phyloP scores from a whole-genome alignment of 2,329 filamentous ascomycete genomes.

The Eutypa lata region DNA sequence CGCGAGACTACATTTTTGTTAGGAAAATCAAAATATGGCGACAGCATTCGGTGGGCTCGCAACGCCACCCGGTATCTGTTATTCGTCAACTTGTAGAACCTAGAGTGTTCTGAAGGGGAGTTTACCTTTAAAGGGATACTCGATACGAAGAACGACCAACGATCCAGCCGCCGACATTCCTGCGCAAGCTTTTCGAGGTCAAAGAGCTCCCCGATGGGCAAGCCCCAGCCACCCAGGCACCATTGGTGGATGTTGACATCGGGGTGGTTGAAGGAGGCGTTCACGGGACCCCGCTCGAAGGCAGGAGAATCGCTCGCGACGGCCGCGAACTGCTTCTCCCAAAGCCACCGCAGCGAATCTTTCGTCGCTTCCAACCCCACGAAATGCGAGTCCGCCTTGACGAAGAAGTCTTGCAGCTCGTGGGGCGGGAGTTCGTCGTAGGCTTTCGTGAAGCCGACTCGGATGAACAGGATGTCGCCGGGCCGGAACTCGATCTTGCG shows the following conservation, averaged over 20 bases:
- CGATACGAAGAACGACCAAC: slow-evolving; percentile 40
- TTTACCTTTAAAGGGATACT: slow-evolving; percentile 33
- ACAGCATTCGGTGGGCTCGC: slow-evolving; percentile 36
- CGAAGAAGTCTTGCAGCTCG: slow-evolving; percentile 21
- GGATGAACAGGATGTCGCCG: slow-evolving; percentile 38
- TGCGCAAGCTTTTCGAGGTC: slow-evolving; percentile 37
- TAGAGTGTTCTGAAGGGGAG: neutral
- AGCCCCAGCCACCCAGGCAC: slow-evolving; percentile 47
- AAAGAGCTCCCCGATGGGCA: slow-evolving; percentile 49
- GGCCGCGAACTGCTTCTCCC: slow-evolving; percentile 42
- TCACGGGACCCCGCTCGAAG: slow-evolving; percentile 41
- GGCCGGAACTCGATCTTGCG: slow-evolving; percentile 31
- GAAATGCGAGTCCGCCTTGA: slow-evolving; percentile 26
- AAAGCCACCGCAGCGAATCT: slow-evolving; percentile 40
- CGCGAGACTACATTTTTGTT: too few relatives aligned
- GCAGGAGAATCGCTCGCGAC: slow-evolving; percentile 40
- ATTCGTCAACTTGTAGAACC: neutral
- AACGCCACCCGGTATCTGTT: slow-evolving; percentile 32
- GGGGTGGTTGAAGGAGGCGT: slow-evolving; percentile 22
- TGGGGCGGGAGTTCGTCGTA: slow-evolving; percentile 21
- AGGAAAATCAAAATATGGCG: slow-evolving; percentile 31
- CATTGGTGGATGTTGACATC: slow-evolving; percentile 33
- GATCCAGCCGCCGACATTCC: slow-evolving; percentile 28
- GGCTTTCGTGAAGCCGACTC: slow-evolving; percentile 31
- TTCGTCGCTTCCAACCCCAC: slow-evolving; percentile 36